Conservation (phyloP, 1,284 basidiomycete species). For the Austroboletus niveus region DNA sequence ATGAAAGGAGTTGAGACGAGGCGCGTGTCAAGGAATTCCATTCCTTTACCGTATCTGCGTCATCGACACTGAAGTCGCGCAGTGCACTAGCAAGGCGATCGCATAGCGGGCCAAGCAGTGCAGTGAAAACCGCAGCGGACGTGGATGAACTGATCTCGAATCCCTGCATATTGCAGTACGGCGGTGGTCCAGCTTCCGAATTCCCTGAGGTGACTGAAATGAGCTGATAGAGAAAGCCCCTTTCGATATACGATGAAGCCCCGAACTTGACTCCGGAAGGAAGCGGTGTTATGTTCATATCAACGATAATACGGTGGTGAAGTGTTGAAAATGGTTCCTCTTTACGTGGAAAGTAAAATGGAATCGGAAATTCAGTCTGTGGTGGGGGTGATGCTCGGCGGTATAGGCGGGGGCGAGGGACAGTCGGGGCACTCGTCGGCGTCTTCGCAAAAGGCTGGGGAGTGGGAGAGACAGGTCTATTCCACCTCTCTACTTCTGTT, state of each 20-base stretch:
- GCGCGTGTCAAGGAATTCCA: conserved; percentile 41
- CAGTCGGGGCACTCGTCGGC: background rate
- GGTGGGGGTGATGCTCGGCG: conserved; percentile 14
- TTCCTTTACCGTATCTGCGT: conserved; percentile 29
- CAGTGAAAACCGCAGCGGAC: conserved; percentile 36
- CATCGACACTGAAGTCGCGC: conserved; percentile 24
- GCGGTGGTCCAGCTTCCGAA: conserved; percentile 24
- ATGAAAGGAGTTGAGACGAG: conserved; percentile 43
- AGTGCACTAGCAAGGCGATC: conserved; percentile 43
- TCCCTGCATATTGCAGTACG: conserved; percentile 33
- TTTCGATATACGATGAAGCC: conserved; percentile 49
- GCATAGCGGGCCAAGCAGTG: conserved; percentile 42
- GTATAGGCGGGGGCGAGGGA: conserved; percentile 13
- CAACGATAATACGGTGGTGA: conserved; percentile 35
- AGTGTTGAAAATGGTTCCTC: conserved; percentile 1
- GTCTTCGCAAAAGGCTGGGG: conserved; percentile 8
- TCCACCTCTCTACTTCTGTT: conserved; percentile 34
- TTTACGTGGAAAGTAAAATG: conserved; percentile 15
- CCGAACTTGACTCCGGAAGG: conserved; percentile 51
- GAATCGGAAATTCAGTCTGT: conserved; percentile 13
- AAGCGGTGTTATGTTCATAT: conserved; percentile 50
- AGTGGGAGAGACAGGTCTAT: conserved; percentile 19
- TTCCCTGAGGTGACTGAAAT: conserved; percentile 36
- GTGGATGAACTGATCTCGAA: conserved; percentile 43
- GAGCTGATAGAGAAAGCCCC: conserved; percentile 57